These are phyloP conservation scores for Agapanthus africanus DNA, from an alignment of 106 monocot species.

Conservation along the genomic window DNA sequence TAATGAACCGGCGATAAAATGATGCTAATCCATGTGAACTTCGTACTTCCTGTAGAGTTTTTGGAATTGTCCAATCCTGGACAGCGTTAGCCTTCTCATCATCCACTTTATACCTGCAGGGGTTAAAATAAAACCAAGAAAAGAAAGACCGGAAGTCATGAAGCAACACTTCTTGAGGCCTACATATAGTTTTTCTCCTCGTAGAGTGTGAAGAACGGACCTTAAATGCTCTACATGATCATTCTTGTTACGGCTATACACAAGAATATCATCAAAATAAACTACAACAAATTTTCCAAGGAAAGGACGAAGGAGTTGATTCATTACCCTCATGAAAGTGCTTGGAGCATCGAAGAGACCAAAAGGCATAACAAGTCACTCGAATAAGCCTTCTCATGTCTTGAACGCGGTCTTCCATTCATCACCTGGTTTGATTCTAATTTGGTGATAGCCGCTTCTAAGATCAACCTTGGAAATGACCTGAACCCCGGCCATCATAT, in stretches of 20 bases:
- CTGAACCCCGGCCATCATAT: neutral
- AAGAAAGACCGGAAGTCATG: neutral
- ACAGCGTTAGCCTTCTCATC: neutral
- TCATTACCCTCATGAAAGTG: neutral
- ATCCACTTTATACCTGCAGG: neutral
- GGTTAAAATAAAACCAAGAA: neutral
- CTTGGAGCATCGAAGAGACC: neutral
- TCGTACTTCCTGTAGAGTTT: neutral
- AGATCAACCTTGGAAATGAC: neutral
- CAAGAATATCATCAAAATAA: constrained; percentile 2
- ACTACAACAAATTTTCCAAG: neutral
- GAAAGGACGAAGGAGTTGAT: neutral
- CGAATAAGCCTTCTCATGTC: neutral
- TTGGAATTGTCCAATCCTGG: neutral
- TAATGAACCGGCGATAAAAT: neutral
- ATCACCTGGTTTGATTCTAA: neutral
- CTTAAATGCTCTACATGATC: neutral
- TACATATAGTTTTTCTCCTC: neutral
- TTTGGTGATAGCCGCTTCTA: neutral
- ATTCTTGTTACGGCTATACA: neutral
- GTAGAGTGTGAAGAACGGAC: neutral
- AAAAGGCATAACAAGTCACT: neutral
- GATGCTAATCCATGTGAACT: neutral
- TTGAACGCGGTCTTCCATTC: neutral
- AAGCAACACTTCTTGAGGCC: neutral